phyloP scores from a whole-genome alignment of 2,329 filamentous ascomycete species.

The Fusarium setosum region DNA sequence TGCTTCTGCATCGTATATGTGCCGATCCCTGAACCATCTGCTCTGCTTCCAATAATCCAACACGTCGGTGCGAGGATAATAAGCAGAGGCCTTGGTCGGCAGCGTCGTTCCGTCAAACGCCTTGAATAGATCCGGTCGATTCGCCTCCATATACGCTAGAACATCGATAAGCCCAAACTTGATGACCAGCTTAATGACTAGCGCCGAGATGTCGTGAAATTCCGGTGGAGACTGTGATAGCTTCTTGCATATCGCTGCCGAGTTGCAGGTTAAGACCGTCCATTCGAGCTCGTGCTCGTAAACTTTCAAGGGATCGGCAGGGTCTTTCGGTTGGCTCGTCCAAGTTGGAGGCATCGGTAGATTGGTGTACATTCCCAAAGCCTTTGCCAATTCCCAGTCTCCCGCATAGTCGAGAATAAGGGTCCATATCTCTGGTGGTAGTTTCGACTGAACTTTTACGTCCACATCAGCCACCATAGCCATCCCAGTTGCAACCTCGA shows the following conservation, averaged over 20 bases:
- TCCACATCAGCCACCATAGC: conserved; percentile 48
- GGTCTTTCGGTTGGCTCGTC: conserved; percentile 67
- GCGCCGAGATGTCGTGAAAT: conserved; percentile 77
- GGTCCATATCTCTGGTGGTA: conserved; percentile 91
- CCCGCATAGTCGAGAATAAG: conserved; percentile 85
- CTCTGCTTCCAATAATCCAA: conserved; percentile 93
- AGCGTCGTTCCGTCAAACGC: conserved; percentile 87
- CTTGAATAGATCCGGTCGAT: conserved; percentile 81
- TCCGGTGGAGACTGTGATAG: conserved; percentile 77
- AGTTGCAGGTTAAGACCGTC: conserved; percentile 79
- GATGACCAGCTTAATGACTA: conserved; percentile 90
- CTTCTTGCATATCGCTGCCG: conserved; percentile 78
- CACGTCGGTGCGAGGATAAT: conserved; percentile 86
- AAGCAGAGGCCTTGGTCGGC: conserved; percentile 87
- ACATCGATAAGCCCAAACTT: conserved; percentile 88
- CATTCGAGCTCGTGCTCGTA: conserved; percentile 87
- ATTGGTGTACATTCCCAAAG: conserved; percentile 83
- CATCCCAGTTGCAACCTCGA: conserved; percentile 64
- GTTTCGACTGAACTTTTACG: conserved; percentile 53
- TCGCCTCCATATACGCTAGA: conserved; percentile 73
- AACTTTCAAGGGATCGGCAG: conserved; percentile 74
- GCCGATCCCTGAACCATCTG: conserved; percentile 83
- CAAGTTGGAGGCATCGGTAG: conserved; percentile 79
- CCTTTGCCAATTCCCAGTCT: conserved; percentile 91
- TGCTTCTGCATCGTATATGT: conserved; percentile 82